Percentiles rank a stretch among this genome's conserved stretches.
Evolutionary conservation across 2,329 filamentous ascomycete genomes (phyloP).

Genomic region (Xylaria sp.): DNA sequence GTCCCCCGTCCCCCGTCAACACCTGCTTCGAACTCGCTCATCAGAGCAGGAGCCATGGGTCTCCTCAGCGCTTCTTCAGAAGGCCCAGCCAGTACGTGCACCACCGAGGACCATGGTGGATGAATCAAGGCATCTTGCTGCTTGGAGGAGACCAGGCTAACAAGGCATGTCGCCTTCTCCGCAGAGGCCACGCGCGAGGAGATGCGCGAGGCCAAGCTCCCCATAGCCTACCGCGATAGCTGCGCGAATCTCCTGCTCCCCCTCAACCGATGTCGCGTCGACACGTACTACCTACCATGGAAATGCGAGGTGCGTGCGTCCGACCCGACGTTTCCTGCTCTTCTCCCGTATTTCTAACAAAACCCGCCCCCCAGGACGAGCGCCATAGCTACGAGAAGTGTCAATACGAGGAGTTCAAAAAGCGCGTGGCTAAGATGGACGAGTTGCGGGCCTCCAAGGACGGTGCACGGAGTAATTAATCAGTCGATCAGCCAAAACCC

Average conservation of each 20-base stretch:
- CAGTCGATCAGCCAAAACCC: background rate
- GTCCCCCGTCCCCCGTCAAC: background rate
- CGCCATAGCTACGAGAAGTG: slow-evolving; percentile 99
- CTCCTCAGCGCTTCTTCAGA: slow-evolving; percentile 44
- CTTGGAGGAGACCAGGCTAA: slow-evolving; percentile 11
- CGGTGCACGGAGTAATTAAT: slow-evolving; percentile 84
- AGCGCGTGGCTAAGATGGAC: slow-evolving; percentile 98
- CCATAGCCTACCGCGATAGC: slow-evolving; percentile 91
- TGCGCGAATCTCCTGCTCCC: slow-evolving; percentile 96
- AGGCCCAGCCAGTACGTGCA: slow-evolving; percentile 44
- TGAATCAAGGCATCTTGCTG: too few relatives aligned
- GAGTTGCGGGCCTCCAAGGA: slow-evolving; percentile 88
- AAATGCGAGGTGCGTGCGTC: slow-evolving; percentile 93
- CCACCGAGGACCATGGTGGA: too few relatives aligned
- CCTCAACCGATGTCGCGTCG: slow-evolving; percentile 91
- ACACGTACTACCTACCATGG: slow-evolving; percentile 95
- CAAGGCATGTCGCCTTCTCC: background rate
- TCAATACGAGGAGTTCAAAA: slow-evolving; percentile 99
- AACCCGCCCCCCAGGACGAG: slow-evolving; percentile 73
- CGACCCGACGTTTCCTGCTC: background rate
- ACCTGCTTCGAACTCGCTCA: background rate
- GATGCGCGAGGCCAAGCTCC: slow-evolving; percentile 91
- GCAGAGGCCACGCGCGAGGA: slow-evolving; percentile 85
- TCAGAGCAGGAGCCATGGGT: slow-evolving; percentile 37
- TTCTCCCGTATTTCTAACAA: background rate